These are phyloP conservation scores for Chenopodium album DNA, from an alignment of 148 eudicot species.

Conservation along the genomic window DNA sequence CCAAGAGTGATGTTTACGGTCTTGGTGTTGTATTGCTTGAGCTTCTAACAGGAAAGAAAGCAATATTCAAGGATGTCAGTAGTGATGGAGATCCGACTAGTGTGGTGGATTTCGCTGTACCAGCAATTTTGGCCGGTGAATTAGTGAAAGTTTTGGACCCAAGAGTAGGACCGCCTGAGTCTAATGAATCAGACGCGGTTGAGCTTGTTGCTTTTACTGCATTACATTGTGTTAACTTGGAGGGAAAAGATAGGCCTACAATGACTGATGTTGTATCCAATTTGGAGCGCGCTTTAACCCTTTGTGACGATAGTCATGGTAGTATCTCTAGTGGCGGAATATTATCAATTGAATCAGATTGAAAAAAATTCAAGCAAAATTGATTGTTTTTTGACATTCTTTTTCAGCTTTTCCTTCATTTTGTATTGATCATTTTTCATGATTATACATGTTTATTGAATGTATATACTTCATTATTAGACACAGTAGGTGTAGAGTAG, in stretches of 20 bases:
- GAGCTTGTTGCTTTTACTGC: constrained; percentile 90
- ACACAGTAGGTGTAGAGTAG: constrained; percentile 29
- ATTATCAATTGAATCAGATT: constrained; percentile 72
- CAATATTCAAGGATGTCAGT: constrained; percentile 59
- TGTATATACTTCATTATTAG: constrained; percentile 27
- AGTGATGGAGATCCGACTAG: constrained; percentile 52
- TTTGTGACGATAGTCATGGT: constrained; percentile 75
- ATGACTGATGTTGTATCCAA: constrained; percentile 87
- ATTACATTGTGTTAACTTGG: constrained; percentile 80
- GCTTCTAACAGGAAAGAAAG: constrained; percentile 78
- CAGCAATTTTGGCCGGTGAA: constrained; percentile 67
- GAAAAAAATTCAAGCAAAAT: constrained; percentile 16
- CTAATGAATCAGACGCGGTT: constrained; percentile 75
- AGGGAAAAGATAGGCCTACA: constrained; percentile 84
- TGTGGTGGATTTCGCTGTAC: constrained; percentile 76
- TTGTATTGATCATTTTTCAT: constrained; percentile 10
- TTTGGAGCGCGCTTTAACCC: constrained; percentile 71
- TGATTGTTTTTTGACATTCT: constrained; percentile 21
- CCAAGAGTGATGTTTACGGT: constrained; percentile 96
- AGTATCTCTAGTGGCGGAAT: constrained; percentile 70
- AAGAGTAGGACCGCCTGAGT: constrained; percentile 64
- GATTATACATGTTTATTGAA: constrained; percentile 19
- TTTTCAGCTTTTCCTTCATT: constrained; percentile 14
- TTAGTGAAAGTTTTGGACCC: constrained; percentile 59
- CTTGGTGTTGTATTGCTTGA: constrained; percentile 89